Evolutionary conservation across 768 basidiomycete genomes (phyloP).

Genomic region (Daedaleopsis nitida): DNA sequence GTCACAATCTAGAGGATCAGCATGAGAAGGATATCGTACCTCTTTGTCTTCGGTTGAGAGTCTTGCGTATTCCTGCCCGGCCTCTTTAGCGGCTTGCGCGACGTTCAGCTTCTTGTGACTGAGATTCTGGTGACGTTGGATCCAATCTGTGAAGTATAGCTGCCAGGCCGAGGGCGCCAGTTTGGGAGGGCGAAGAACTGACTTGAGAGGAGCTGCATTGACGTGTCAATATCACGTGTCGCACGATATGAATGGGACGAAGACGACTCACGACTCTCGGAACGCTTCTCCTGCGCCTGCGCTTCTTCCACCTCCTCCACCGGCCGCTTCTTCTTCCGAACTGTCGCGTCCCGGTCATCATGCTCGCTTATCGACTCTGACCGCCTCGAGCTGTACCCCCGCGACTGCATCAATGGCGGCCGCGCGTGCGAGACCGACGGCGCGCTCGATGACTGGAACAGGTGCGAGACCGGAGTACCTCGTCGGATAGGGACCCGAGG

Average conservation of each 20-base stretch:
- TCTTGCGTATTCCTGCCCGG: slow-evolving; percentile 85
- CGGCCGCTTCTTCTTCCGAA: slow-evolving; percentile 58
- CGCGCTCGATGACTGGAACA: slow-evolving; percentile 75
- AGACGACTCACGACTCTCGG: slow-evolving; percentile 25
- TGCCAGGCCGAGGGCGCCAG: slow-evolving; percentile 96
- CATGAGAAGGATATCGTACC: slow-evolving; percentile 44
- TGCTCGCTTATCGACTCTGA: slow-evolving; percentile 63
- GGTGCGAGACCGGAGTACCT: slow-evolving; percentile 46
- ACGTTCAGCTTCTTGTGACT: slow-evolving; percentile 89
- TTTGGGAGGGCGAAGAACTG: slow-evolving; percentile 83
- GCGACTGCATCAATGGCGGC: slow-evolving; percentile 46
- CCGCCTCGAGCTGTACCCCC: slow-evolving; percentile 61
- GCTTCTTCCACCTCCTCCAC: slow-evolving; percentile 29
- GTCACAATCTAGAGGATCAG: slow-evolving; percentile 25
- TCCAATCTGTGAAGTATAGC: slow-evolving; percentile 95
- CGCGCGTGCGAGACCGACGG: slow-evolving; percentile 56
- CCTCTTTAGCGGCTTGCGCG: slow-evolving; percentile 93
- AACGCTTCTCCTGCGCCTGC: slow-evolving; percentile 22
- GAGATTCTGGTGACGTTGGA: slow-evolving; percentile 80
- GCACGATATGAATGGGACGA: slow-evolving; percentile 17
- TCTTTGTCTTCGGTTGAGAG: slow-evolving; percentile 82
- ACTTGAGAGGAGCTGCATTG: slow-evolving; percentile 66
- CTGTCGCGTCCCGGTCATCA: slow-evolving; percentile 74
- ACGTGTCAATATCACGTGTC: slow-evolving; percentile 31
- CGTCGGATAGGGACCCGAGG: slow-evolving; percentile 41